Evolutionary conservation across 2,329 filamentous ascomycete species (phyloP).

Genomic region (Elsinoe necatrix): DNA sequence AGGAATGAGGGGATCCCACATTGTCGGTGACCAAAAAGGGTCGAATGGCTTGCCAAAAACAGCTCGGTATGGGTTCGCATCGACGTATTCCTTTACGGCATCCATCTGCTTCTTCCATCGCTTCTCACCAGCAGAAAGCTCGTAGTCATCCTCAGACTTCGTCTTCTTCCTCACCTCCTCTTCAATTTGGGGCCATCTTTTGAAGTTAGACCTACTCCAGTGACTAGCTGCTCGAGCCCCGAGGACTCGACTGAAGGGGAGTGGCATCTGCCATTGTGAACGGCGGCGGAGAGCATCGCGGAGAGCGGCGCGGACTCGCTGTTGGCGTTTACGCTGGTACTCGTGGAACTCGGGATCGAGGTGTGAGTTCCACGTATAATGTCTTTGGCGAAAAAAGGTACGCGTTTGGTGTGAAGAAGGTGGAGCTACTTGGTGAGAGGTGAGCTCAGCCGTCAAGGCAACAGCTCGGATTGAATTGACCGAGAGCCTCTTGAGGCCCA

Average conservation of each 20-base stretch:
- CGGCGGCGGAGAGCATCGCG: constrained; percentile 26
- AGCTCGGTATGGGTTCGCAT: constrained; percentile 36
- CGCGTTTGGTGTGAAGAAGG: constrained; percentile 17
- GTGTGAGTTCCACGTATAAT: constrained; percentile 24
- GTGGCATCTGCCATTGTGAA: constrained; percentile 24
- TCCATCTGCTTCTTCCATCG: constrained; percentile 30
- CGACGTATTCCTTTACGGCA: constrained; percentile 28
- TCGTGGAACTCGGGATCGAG: constrained; percentile 28
- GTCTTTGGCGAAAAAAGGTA: constrained; percentile 23
- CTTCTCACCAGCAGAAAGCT: constrained; percentile 26
- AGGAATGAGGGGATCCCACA: constrained; percentile 20
- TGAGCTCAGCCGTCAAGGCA: constrained; percentile 15
- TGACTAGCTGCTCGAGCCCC: constrained; percentile 26
- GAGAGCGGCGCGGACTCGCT: constrained; percentile 18
- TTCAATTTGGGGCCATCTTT: constrained; percentile 19
- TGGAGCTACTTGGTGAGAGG: neutral
- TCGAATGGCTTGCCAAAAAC: constrained; percentile 35
- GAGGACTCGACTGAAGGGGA: constrained; percentile 24
- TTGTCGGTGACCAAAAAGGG: constrained; percentile 27
- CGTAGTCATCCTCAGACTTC: constrained; percentile 20
- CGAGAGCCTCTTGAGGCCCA: constrained; percentile 14
- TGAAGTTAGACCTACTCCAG: constrained; percentile 20
- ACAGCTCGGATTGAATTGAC: constrained; percentile 17
- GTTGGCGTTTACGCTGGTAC: constrained; percentile 24
- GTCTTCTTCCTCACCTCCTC: constrained; percentile 18